Percentiles rank a stretch among this genome's conserved stretches.
Conservation (phyloP, 495 filamentous ascomycete species). For the Thermothielavioides terrestris region DNA sequence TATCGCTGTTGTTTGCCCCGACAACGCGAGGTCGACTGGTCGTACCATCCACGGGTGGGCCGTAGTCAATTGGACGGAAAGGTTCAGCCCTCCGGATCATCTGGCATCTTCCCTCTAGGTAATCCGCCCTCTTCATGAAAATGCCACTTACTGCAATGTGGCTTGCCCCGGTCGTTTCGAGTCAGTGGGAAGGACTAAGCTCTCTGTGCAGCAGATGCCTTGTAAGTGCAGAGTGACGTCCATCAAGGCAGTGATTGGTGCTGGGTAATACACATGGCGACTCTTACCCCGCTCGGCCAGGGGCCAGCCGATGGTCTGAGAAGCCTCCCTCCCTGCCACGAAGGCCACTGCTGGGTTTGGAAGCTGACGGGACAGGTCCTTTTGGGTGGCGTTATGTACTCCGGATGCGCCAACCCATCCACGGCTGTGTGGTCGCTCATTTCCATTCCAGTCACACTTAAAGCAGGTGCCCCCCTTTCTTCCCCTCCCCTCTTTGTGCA, state of each 20-base stretch:
- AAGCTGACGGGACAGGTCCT: background rate
- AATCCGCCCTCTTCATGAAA: background rate
- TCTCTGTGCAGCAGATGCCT: background rate
- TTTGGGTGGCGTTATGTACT: background rate
- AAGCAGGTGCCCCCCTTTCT: constrained; percentile 16
- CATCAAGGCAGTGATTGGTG: constrained; percentile 22
- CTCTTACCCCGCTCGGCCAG: constrained; percentile 27
- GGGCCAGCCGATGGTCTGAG: constrained; percentile 10
- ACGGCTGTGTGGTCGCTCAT: constrained; percentile 1
- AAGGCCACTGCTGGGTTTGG: background rate
- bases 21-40: too few relatives aligned
- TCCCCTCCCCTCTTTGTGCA: constrained; percentile 10
- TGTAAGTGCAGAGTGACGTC: constrained; percentile 23
- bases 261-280: constrained; percentile 18
- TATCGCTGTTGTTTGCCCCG: too few relatives aligned
- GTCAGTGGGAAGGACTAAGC: constrained; percentile 9
- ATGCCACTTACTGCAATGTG: constrained; percentile 12
- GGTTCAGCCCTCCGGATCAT: too few relatives aligned
- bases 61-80: too few relatives aligned
- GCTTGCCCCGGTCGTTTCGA: too few relatives aligned
- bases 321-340: background rate
- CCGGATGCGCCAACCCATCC: background rate
- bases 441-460: constrained; percentile 13
- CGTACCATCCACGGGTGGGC: too few relatives aligned
- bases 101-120: background rate